Conservation (phyloP, 129 eudicot species). For the Silybum marianum region DNA sequence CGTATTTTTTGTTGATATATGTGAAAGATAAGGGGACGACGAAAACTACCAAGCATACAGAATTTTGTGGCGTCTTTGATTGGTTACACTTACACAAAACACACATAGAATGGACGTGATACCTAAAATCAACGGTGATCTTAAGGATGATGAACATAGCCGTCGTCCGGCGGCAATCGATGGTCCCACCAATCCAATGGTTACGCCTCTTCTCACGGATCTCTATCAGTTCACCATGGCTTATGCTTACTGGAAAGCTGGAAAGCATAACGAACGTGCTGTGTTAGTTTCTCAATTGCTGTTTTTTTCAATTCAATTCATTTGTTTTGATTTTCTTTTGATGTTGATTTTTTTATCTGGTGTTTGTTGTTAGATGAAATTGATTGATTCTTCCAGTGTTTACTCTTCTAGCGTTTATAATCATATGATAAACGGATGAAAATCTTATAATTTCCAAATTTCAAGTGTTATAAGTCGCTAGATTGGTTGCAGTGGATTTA, state of each 20-base stretch:
- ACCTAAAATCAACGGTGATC: conserved; percentile 45
- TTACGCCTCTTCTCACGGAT: conserved; percentile 83
- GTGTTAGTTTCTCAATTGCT: conserved; percentile 51
- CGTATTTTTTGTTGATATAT: background rate
- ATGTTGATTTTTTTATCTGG: background rate
- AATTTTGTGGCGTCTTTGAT: background rate
- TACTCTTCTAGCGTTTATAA: background rate
- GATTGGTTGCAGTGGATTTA: conserved; percentile 8
- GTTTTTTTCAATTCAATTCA: background rate
- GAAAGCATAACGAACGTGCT: conserved; percentile 88
- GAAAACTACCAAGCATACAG: background rate
- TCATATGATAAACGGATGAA: background rate
- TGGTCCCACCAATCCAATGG: conserved; percentile 95
- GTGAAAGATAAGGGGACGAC: conserved; percentile 4
- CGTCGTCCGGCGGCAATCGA: conserved; percentile 32
- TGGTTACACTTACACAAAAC: background rate
- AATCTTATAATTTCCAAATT: background rate
- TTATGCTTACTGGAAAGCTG: conserved; percentile 98
- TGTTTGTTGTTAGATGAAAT: conserved; percentile 8
- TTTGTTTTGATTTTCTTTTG: background rate
- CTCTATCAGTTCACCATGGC: conserved; percentile 99
- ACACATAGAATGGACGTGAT: conserved; percentile 32
- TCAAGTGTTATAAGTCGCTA: background rate
- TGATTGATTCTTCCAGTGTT: conserved; percentile 6
- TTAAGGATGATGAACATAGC: conserved; percentile 21